phyloP scores from a whole-genome alignment of 257 asterid species.

The Datura wrightii region DNA sequence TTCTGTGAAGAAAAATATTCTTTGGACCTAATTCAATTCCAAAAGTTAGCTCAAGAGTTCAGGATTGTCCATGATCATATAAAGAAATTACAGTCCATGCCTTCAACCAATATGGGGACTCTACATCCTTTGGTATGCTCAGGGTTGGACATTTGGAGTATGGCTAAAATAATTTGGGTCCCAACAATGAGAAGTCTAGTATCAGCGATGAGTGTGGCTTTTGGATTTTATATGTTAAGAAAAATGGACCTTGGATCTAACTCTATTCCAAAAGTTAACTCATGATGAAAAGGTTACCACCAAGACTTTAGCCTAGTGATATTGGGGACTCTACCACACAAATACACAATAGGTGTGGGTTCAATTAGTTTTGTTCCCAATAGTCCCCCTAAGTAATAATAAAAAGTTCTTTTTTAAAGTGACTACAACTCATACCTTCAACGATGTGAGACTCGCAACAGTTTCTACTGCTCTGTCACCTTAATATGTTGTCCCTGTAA shows the following conservation, averaged over 20 bases:
- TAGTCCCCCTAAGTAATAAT: neutral
- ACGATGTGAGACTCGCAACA: neutral
- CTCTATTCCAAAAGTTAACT: neutral
- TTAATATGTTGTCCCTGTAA: slow-evolving; percentile 11
- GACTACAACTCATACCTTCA: slow-evolving; percentile 8
- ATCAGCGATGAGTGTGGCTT: slow-evolving; percentile 16
- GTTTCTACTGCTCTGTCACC: neutral
- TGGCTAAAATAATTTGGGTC: neutral
- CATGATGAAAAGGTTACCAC: neutral
- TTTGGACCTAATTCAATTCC: slow-evolving; percentile 1
- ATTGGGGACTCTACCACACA: neutral
- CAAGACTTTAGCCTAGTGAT: neutral
- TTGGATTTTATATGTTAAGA: neutral
- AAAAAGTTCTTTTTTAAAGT: neutral
- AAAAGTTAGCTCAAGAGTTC: neutral
- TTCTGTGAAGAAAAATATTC: neutral
- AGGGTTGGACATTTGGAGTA: neutral
- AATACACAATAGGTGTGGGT: neutral
- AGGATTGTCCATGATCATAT: neutral
- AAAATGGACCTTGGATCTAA: slow-evolving; percentile 9
- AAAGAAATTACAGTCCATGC: slow-evolving; percentile 9
- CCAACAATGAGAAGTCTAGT: neutral
- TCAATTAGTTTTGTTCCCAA: neutral
- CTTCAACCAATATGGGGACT: neutral
- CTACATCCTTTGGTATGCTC: neutral